These are phyloP conservation scores for Metarhizium album DNA, from an alignment of 2,329 filamentous ascomycete species.

Conservation along the genomic window DNA sequence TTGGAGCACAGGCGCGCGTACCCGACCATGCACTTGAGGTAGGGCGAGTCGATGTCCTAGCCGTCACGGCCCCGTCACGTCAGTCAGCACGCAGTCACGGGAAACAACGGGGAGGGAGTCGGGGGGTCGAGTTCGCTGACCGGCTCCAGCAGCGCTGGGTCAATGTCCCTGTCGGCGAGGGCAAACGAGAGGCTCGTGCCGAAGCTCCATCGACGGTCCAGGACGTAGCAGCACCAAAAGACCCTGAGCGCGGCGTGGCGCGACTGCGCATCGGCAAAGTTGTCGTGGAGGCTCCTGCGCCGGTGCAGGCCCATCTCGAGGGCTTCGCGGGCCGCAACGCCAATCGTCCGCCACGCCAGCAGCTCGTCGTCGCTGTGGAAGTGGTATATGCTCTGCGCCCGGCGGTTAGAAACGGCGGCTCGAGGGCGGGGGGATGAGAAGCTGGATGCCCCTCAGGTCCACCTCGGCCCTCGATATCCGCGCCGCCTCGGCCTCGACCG, in stretches of 20 bases:
- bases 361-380: conserved; percentile 38
- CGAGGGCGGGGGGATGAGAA: no score
- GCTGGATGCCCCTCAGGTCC: conserved; percentile 23
- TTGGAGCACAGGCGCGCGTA: conserved; percentile 35
- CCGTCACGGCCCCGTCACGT: no score
- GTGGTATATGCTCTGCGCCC: conserved; percentile 26
- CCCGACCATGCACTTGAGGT: conserved; percentile 36
- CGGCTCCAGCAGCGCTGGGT: conserved; percentile 34
- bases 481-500: conserved; percentile 19
- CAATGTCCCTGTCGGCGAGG: conserved; percentile 37
- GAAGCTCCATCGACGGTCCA: conserved; percentile 41
- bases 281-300: conserved; percentile 29
- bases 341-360: conserved; percentile 36
- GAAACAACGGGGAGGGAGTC: no score
- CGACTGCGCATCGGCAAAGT: conserved; percentile 20
- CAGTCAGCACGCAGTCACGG: no score
- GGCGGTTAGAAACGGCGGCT: no score
- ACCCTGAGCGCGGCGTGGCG: conserved; percentile 24
- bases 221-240: conserved; percentile 41
- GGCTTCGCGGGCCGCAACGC: conserved; percentile 32
- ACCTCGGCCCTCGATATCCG: conserved; percentile 19
- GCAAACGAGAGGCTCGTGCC: conserved; percentile 39
- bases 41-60: conserved; percentile 24
- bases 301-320: conserved; percentile 39
- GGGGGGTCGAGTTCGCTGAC: conserved; percentile 12